Base-by-base conservation (phyloP, 1,139 yeast species). In the Saccharomycopsis hybrid region DNA sequence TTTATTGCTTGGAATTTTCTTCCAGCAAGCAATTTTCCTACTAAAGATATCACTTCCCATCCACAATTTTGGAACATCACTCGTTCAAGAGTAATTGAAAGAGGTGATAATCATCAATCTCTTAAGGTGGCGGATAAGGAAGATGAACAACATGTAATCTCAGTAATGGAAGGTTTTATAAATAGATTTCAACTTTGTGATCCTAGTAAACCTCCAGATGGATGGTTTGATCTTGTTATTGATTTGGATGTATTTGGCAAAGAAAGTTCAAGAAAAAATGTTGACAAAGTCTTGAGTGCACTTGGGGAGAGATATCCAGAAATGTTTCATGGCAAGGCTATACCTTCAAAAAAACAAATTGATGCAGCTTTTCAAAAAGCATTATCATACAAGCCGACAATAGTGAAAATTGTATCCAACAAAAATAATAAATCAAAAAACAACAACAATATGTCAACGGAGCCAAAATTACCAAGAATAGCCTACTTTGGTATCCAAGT, bases 71-170 rank as follows among this genome's bases (percentile, higher is more conserved):
- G 80, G 77, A 57, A 68, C 2, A 56, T 82, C 0, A 86, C 97
- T 0, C 65, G 69, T 9, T 62, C 70, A 0, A 72, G 97, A 55
- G 83, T 92, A 0, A 51, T 72, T 4, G 61, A 62, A 1, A 73
- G 99, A 58, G 97, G 97, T 1, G 94, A 88, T 61, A 85, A 87
- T 58, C 99, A 94, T 62, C 97, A 89, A 63, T 78, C 94, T 0
- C 85, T 94, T 46, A 82, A 82, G 57, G 74, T 73, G 2, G 64
- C 64, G 0, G 62, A 72, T 1, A 75, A 78, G 54, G 76, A 76
- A 4, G 65, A 65, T 1, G 25, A 25, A 8, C 64, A 65, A 9
- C 69, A 74, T 44, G 81, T 85, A 0, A 64, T 71, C 25, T 76
- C 72, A 11, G 81, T 92, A 33, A 80, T 90, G 85, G 68, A 70